Evolutionary conservation across 1,284 basidiomycete species (phyloP).

Genomic region (Sphagnurus paluster): DNA sequence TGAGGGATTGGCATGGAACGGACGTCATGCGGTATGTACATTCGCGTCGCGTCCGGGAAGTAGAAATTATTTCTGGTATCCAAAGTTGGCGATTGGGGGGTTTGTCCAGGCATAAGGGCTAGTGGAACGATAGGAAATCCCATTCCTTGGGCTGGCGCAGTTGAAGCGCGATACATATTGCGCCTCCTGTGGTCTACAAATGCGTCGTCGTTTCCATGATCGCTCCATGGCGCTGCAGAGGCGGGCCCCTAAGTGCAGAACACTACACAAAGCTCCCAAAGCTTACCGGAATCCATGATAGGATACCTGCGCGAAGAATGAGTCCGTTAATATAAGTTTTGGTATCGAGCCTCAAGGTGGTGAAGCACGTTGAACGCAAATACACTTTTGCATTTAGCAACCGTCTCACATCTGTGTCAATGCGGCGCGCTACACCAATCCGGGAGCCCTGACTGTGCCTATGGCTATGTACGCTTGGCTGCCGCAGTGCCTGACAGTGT

Average conservation of each 20-base stretch:
- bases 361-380: too few relatives aligned
- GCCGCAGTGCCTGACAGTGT: too few relatives aligned
- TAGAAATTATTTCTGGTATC: constrained; percentile 21
- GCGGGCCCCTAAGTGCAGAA: neutral
- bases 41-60: constrained; percentile 17
- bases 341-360: too few relatives aligned
- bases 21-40: constrained; percentile 20
- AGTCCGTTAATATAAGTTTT: too few relatives aligned
- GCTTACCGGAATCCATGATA: constrained; percentile 15
- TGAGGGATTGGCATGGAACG: constrained; percentile 14
- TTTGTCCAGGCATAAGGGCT: constrained; percentile 22
- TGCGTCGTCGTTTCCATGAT: constrained; percentile 6
- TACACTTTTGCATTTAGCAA: too few relatives aligned
- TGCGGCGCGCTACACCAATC: too few relatives aligned
- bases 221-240: constrained; percentile 17
- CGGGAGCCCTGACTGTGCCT: too few relatives aligned
- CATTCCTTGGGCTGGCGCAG: constrained; percentile 14
- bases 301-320: neutral
- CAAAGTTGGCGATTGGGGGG: constrained; percentile 13
- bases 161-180: constrained; percentile 18
- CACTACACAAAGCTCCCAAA: neutral
- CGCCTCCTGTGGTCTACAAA: constrained; percentile 5
- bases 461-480: too few relatives aligned
- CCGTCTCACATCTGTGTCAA: too few relatives aligned
- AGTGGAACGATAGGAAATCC: constrained; percentile 18